Conservation (phyloP, 208 protist species). For the Giardia muris region DNA sequence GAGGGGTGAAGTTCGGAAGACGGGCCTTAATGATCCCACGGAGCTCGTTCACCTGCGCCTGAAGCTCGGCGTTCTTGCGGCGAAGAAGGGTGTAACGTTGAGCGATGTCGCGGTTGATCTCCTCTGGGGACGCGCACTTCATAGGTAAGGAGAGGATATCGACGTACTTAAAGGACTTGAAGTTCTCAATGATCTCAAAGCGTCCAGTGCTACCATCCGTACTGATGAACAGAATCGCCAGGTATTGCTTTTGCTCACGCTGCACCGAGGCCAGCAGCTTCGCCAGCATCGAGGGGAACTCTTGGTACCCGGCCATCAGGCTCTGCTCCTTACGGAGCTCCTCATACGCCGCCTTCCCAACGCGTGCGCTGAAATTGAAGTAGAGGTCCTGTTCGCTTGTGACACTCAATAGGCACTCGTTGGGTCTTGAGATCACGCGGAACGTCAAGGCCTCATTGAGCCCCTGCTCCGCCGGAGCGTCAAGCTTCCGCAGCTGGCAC, state of each 20-base stretch:
- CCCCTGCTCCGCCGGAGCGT: not conserved
- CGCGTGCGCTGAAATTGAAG: not conserved
- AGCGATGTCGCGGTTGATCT: not conserved
- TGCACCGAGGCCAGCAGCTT: not conserved
- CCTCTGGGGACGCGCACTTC: not conserved
- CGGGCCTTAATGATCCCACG: not conserved
- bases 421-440: not conserved
- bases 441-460: not conserved
- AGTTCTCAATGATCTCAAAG: not conserved
- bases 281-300: not conserved
- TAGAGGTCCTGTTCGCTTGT: not conserved
- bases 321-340: not conserved
- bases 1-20: not conserved
- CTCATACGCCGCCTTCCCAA: not conserved
- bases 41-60: slow-evolving; percentile 4
- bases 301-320: not conserved
- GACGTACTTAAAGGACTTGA: not conserved
- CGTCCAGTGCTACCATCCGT: not conserved
- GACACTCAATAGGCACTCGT: not conserved
- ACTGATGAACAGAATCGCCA: not conserved
- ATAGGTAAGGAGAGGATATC: not conserved
- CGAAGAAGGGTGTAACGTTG: not conserved
- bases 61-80: not conserved
- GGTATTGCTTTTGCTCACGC: not conserved
- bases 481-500: not conserved